Base-by-base conservation (phyloP, 2,329 filamentous ascomycete genomes). In the Alternaria arborescens region DNA sequence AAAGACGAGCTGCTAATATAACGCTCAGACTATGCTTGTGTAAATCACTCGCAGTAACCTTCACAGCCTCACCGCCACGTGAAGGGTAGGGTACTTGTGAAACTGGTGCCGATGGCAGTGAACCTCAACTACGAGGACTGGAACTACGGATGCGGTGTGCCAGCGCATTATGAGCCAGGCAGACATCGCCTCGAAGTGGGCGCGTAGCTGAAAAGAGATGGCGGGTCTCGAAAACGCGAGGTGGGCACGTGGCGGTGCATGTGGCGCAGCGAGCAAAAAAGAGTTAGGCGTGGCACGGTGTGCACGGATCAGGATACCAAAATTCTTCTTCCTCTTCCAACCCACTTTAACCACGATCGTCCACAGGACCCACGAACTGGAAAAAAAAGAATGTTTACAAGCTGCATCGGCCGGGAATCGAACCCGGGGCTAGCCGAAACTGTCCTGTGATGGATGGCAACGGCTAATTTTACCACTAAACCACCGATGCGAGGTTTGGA, bases 401-500 rank as follows among this genome's bases (percentile, higher is more conserved):
- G 22, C 24, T 67, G 65, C 66, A 69, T 67, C 65, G 66, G 62
- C 66, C 65, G 65, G 62, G 66, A 69, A 69, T 69, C 67, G 67
- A 69, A 69, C 67, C 65, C 67, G 67, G 67, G 67, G 67, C 67
- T 69, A 69, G 67, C 67, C 67, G 67, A 62, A 61, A 51, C 50
- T 51, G 48, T 30, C 28, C 46, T 50, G 12, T 20, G 14, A 14
- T 1, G 54, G 18, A 62, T 69, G 67, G 67, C 67, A 69, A 69
- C 67, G 67, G 67, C 67, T 69, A 69, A 69, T 69, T 69, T 69
- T 69, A 69, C 67, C 67, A 69, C 67, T 69, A 69, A 69, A 69
- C 67, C 66, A 69, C 66, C 66, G 66, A 69, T 69, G 66, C 66
- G 12, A 20, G n/a, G 18, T 22, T 8, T 6, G 18, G n/a, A 26